Evolutionary conservation across 2,329 filamentous ascomycete species (phyloP).

Genomic region (Cladosporium austrohemisphaericum): DNA sequence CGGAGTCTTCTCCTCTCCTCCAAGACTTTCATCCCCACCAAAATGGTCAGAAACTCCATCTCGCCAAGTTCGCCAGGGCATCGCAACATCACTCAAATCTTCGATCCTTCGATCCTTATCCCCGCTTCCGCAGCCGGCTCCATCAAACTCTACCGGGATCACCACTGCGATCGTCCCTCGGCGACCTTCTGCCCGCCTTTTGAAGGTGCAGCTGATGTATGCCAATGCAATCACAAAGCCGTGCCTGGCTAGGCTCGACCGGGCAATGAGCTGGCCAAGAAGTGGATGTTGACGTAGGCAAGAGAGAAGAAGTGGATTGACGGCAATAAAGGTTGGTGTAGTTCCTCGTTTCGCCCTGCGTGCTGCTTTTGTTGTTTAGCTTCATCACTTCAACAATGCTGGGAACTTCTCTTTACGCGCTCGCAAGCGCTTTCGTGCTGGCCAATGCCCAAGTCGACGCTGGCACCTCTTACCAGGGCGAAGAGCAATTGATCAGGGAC

Average conservation of each 20-base stretch:
- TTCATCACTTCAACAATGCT: background rate
- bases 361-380: too few relatives aligned
- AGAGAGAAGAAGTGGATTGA: background rate
- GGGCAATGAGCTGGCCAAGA: background rate
- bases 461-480: slow-evolving; percentile 1
- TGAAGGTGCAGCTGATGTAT: background rate
- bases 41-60: too few relatives aligned
- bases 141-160: background rate
- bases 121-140: slow-evolving; percentile 1
- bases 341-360: too few relatives aligned
- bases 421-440: slow-evolving; percentile 2
- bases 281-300: slow-evolving; percentile 6
- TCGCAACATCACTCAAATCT: background rate
- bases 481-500: slow-evolving; percentile 28
- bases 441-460: slow-evolving; percentile 8
- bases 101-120: background rate
- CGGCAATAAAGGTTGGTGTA: background rate
- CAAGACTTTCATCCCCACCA: background rate
- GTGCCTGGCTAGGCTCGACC: background rate
- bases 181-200: background rate
- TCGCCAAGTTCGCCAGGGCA: background rate
- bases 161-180: slow-evolving; percentile 2
- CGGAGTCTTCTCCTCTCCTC: too few relatives aligned
- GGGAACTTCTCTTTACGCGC: background rate
- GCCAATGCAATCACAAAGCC: slow-evolving; percentile 8